Conservation (phyloP, 2,329 filamentous ascomycete species). For the Calonectria ilicicola region DNA sequence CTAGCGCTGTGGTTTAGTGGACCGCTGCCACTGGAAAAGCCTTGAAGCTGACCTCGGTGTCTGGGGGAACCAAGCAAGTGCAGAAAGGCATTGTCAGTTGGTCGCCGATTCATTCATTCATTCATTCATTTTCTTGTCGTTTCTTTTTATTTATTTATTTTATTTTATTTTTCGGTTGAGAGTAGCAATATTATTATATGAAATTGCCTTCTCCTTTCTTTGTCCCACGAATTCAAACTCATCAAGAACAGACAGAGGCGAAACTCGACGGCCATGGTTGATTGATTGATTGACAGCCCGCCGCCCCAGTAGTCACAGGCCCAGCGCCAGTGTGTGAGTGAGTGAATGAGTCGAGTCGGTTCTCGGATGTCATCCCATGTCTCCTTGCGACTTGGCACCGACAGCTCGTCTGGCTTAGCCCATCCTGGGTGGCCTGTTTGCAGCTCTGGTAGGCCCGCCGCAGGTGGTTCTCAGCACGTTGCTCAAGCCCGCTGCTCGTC, state of each 20-base stretch:
- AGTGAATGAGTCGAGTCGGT: no score
- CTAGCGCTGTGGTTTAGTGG: conserved; percentile 12
- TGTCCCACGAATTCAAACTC: neutral
- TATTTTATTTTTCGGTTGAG: neutral
- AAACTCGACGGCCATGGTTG: neutral
- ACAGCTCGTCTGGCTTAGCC: conserved; percentile 28
- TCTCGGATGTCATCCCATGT: conserved; percentile 30
- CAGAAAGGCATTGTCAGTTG: no score
- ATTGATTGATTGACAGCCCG: neutral
- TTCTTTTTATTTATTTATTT: no score
- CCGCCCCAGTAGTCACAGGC: neutral
- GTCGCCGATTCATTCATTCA: no score
- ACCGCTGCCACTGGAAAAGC: neutral
- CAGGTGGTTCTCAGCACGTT: conserved; percentile 34
- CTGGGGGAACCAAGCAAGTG: neutral
- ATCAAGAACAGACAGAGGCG: neutral
- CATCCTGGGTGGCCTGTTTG: conserved; percentile 24
- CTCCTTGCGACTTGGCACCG: conserved; percentile 23
- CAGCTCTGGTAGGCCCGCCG: conserved; percentile 32
- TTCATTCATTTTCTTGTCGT: neutral
- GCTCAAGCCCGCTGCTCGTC: conserved; percentile 26
- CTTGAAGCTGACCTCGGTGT: neutral
- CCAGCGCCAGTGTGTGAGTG: conserved; percentile 24
- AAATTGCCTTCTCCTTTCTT: neutral
- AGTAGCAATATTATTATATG: neutral